These are phyloP conservation scores for Ophiostoma pallidulum DNA, from an alignment of 2,329 filamentous ascomycete species.

Conservation along the genomic window DNA sequence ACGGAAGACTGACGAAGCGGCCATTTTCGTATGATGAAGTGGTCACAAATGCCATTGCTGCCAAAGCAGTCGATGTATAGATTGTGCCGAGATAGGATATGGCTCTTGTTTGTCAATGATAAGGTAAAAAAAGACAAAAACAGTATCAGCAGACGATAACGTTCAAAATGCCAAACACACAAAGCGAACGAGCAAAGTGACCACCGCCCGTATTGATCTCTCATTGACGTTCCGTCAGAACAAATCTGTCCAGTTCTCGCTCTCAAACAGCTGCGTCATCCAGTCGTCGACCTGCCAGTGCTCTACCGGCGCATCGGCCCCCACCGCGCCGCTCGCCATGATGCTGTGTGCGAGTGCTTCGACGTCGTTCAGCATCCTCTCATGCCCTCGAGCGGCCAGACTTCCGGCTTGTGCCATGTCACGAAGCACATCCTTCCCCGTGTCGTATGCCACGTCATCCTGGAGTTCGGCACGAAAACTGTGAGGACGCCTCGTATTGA, in stretches of 20 bases:
- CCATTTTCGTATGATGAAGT: slow-evolving; percentile 3
- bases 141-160: too few relatives aligned
- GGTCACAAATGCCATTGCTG: neutral
- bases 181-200: too few relatives aligned
- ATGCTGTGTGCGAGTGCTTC: slow-evolving; percentile 4
- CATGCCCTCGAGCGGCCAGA: slow-evolving; percentile 3
- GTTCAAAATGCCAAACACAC: too few relatives aligned
- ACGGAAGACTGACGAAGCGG: slow-evolving; percentile 6
- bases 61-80: neutral
- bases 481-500: neutral
- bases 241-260: slow-evolving; percentile 18
- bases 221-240: too few relatives aligned
- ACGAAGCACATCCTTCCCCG: slow-evolving; percentile 1
- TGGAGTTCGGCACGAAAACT: neutral
- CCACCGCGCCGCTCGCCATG: neutral
- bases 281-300: slow-evolving; percentile 4
- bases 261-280: slow-evolving; percentile 4
- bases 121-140: too few relatives aligned
- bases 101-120: too few relatives aligned
- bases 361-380: slow-evolving; percentile 2
- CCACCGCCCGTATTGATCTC: too few relatives aligned
- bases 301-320: neutral
- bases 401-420: slow-evolving; percentile 2
- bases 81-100: too few relatives aligned
- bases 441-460: neutral